Evolutionary conservation across 306 rosid species (phyloP).

Genomic region (Delonix regia): DNA sequence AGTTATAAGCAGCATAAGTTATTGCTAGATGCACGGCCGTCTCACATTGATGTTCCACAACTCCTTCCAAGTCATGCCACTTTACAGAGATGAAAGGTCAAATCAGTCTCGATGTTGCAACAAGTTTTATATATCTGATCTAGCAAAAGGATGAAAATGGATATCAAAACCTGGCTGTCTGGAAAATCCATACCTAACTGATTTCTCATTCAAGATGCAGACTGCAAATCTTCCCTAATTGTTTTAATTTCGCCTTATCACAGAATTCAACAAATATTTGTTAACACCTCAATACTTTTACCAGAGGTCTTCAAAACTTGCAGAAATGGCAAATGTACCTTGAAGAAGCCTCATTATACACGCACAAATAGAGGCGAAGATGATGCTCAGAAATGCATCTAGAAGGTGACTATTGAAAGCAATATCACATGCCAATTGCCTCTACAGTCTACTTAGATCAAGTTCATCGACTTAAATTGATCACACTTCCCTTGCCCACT

Average conservation of each 20-base stretch:
- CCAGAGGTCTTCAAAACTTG: background rate
- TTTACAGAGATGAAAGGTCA: background rate
- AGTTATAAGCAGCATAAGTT: background rate
- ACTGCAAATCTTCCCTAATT: slow-evolving; percentile 17
- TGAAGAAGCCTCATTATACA: background rate
- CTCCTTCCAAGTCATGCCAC: background rate
- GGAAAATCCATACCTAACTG: background rate
- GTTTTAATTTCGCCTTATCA: slow-evolving; percentile 5
- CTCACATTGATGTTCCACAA: background rate
- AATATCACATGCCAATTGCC: background rate
- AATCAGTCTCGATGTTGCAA: background rate
- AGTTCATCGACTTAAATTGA: background rate
- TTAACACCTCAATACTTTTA: background rate
- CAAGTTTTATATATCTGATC: background rate
- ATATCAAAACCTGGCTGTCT: background rate
- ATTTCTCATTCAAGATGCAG: background rate
- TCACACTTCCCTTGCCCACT: too few species aligned
- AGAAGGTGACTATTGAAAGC: background rate
- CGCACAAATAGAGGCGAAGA: slow-evolving; percentile 6
- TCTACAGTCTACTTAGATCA: background rate
- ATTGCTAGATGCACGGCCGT: background rate
- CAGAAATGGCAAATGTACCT: background rate
- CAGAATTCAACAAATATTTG: background rate
- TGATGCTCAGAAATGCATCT: slow-evolving; percentile 1
- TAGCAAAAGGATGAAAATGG: background rate